Evolutionary conservation across 371 early-diverging fungal species (phyloP).

Genomic region (Coemansia sp.): DNA sequence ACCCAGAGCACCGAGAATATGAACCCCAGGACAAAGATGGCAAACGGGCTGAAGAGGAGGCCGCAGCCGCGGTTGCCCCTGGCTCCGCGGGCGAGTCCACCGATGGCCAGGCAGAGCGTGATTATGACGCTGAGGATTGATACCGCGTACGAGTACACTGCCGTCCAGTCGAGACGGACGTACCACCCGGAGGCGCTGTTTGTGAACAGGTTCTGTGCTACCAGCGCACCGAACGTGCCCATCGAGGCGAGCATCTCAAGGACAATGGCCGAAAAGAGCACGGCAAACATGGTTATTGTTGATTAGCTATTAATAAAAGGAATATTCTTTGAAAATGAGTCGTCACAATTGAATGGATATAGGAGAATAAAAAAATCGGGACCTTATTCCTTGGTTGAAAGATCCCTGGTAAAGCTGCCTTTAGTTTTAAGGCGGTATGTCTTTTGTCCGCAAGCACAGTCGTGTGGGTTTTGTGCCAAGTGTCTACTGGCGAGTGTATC

Average conservation of each 20-base stretch:
- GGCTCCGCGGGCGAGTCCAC: constrained; percentile 25
- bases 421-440: neutral
- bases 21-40: constrained; percentile 25
- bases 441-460: neutral
- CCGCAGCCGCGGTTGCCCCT: constrained; percentile 19
- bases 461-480: neutral
- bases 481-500: neutral
- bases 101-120: constrained; percentile 24
- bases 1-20: constrained; percentile 38
- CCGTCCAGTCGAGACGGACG: constrained; percentile 42
- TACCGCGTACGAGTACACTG: constrained; percentile 32
- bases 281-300: constrained; percentile 24
- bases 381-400: neutral
- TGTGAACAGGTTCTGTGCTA: constrained; percentile 42
- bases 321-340: no score
- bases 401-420: neutral
- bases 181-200: constrained; percentile 48
- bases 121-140: constrained; percentile 29
- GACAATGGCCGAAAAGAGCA: constrained; percentile 26
- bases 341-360: neutral
- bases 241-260: constrained; percentile 45
- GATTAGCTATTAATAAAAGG: neutral
- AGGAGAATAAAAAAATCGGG: neutral
- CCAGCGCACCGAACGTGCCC: constrained; percentile 41
- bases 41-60: constrained; percentile 28